Evolutionary conservation across 495 filamentous ascomycete genomes (phyloP), one percentile per base, ranked within the genome.

Genomic region (Recurvomyces mirabilis): DNA sequence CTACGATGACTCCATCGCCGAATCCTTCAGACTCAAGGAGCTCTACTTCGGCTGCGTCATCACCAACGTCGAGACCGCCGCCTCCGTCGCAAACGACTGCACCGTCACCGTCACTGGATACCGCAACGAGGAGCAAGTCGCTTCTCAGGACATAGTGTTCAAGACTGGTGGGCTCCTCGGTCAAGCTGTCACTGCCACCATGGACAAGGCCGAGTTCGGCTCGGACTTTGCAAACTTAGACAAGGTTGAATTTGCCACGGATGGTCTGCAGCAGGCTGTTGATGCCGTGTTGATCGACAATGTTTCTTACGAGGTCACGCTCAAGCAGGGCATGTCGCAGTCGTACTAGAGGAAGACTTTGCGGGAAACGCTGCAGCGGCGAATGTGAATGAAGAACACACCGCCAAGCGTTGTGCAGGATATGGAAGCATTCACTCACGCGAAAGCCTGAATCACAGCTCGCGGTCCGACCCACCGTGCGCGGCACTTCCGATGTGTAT

Each of bases 31-130:
- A 15, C 14, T 38, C 36, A 9, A 38, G 36, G 20, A 15, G 4
- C 24, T 38, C 36, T 38, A 21, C 36, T 38, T 38, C 36, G 36
- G 36, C 36, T 38, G 36, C 36, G 36, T 38, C 36, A 4, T 38
- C 18, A 14, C 36, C 14, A 21, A 20, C 36, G 17, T 10, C 15
- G 36, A 38, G 36, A 38, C 36, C 9, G 36, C 21, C 36, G 36
- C 36, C 24, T 21, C 17, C 5, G 14, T 38, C 17, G 4, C 36
- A 7, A 20, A 18, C 14, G 21, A 20, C 36, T 38, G 36, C 36
- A 12, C 36, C 15, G 24, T 38, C 36, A 5, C 5, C 10, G 24
- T 38, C 21, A 38, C 36, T 7, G 36, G 36, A 6, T 38, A 38
- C 36, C 15, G 21, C 17, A 38, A 38, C 20, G 36, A 18, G 7